Evolutionary conservation across 1,284 basidiomycete genomes (phyloP).

Genomic region (Fistulina hepatica): DNA sequence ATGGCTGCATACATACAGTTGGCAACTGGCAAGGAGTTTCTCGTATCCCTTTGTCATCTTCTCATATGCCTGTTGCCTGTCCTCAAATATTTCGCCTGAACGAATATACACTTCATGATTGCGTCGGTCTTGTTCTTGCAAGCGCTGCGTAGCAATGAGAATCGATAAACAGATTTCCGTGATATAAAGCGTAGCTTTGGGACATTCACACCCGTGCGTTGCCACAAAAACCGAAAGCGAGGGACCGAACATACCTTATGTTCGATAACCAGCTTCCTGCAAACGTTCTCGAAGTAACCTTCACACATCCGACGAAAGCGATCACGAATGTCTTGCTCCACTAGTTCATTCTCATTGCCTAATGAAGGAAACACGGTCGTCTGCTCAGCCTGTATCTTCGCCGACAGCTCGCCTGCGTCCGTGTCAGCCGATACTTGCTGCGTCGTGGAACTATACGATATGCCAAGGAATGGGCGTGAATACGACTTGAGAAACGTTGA

Average conservation of each 20-base stretch:
- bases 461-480: conserved; percentile 70
- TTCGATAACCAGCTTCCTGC: conserved; percentile 85
- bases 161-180: conserved; percentile 5
- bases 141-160: conserved; percentile 39
- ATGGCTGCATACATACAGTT: conserved; percentile 41
- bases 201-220: too few relatives aligned
- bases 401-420: conserved; percentile 44
- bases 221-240: conserved; percentile 1
- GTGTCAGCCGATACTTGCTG: conserved; percentile 39
- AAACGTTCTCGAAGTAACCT: conserved; percentile 85
- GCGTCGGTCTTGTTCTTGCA: conserved; percentile 92
- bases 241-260: conserved; percentile 80
- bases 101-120: conserved; percentile 99
- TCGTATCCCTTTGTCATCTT: conserved; percentile 96
- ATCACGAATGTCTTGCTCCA: conserved; percentile 76
- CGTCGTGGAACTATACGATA: conserved; percentile 44
- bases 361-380: conserved; percentile 33
- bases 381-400: conserved; percentile 27
- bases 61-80: conserved; percentile 96
- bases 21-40: conserved; percentile 76
- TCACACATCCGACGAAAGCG: conserved; percentile 90
- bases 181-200: too few relatives aligned
- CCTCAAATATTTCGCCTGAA: conserved; percentile 98
- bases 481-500: conserved; percentile 81
- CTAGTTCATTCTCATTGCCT: conserved; percentile 54